Evolutionary conservation across 2,329 filamentous ascomycete species (phyloP).

Genomic region (Venturia effusa): DNA sequence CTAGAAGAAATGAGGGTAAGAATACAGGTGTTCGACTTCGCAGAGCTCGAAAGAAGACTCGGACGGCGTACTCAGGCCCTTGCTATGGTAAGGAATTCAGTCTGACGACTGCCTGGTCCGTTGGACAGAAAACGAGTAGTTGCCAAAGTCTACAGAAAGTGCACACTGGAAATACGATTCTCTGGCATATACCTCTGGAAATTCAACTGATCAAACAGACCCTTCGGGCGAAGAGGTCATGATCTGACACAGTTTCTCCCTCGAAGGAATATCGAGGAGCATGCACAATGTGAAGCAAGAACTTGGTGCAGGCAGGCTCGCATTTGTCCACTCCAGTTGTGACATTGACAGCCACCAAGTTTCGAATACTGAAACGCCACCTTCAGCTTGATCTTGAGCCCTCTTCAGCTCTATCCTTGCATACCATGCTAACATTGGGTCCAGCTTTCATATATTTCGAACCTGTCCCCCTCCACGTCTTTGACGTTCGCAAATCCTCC

Average conservation of each 20-base stretch:
- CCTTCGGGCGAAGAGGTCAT: not conserved
- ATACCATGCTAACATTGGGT: no score
- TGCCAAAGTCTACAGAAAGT: not conserved
- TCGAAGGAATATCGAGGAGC: not conserved
- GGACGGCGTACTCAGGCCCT: not conserved
- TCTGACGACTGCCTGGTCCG: not conserved
- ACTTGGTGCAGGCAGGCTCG: not conserved
- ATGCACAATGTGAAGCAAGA: not conserved
- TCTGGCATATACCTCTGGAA: not conserved
- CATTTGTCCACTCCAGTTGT: not conserved
- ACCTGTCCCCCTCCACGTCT: not conserved
- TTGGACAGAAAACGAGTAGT: not conserved
- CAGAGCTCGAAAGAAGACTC: not conserved
- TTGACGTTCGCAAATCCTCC: not conserved
- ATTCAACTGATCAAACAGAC: not conserved
- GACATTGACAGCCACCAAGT: not conserved
- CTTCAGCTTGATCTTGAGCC: not conserved
- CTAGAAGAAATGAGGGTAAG: not conserved
- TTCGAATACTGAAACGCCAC: not conserved
- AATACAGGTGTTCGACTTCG: not conserved
- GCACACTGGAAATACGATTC: no score
- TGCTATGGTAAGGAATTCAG: not conserved
- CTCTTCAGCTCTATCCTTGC: not conserved
- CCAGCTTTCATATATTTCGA: not conserved
- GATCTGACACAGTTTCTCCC: not conserved